Evolutionary conservation across 2,329 filamentous ascomycete genomes (phyloP), one percentile per base, ranked within the genome.

Genomic region (Shiraia sp.): DNA sequence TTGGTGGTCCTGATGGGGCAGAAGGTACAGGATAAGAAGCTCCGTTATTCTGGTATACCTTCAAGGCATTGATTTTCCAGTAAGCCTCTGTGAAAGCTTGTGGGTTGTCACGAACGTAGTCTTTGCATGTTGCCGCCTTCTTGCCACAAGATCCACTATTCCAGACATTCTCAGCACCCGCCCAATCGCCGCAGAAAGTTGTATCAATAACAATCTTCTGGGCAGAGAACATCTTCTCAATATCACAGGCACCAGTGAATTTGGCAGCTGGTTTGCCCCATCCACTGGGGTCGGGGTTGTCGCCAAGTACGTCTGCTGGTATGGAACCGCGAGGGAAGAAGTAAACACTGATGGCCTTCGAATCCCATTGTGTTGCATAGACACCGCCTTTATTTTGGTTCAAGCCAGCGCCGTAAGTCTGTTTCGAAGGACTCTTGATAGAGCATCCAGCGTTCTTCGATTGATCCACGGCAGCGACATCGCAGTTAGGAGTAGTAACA

Each of bases 181-280:
- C 90, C 90, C 90, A 96, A 61, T 86, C 81, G 14, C 91, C 91
- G 69, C 91, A 96, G 67, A 95, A 89, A 5, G 87, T 87, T 1
- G 85, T 93, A 71, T 92, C 83, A 68, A 93, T 85, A 50, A 92
- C 80, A 50, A 96, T 83, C 56, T 85, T 80, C 73, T 95, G 80
- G 45, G 86, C 70, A 45, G 74, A 73, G 73, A 96, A 95, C 68
- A 85, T 79, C 1, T 70, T 52, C 46, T 83, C 75, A 51, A 95
- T 86, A 55, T 91, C 73, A 70, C 92, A 96, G 7, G 45, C 56
- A 41, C 82, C 80, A 3, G 75, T 70, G 70, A 95, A 96, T 24
- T 75, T 75, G 8, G 87, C 88, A 1, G 79, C 65, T 0, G 91
- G 88, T 1, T 66, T 72, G 10, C 83, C 85, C 85, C 90, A 95